Evolutionary conservation across 306 rosid species (phyloP), one percentile per base, ranked within the genome.

Genomic region (Albizia julibrissin): DNA sequence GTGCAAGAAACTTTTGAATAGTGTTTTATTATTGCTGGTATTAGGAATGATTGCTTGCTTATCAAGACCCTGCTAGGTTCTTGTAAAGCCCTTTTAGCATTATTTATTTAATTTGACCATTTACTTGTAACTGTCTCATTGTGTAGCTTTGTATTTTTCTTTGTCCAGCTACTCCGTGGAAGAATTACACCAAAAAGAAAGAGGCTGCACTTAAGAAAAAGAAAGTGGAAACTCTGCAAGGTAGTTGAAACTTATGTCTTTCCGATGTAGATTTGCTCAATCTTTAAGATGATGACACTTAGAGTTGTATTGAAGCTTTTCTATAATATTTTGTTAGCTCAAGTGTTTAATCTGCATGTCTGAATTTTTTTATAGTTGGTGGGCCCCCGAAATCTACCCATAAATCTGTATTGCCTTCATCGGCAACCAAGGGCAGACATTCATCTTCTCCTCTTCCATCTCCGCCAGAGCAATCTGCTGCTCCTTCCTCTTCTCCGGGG

Each of bases 391-490:
- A 91, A 83, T 75, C 93, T 72, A 78, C 91, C 12, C 83, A 70
- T 72, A 90, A 87, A 90, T 65, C 91, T 80, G 94, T 91, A 76
- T 75, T 87, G 73, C 70, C 88, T 78, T 89, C 94, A 40, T 61
- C 87, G 74, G 75, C 92, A 76, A 69, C 83, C 72, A 96, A 90
- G 92, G 90, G 88, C 27, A 92, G 90, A 79, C 86, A 74, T 61
- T 78, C 97, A 84, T 86, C 98, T 74, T 85, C 98, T 74, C 97
- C 98, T 78, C 82, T 87, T 87, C 92, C 88, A 15, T 91, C 94
- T 74, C 92, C 93, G 50, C 97, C 94, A 0, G 91, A 92, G 87
- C 94, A 75, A 80, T 68, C 85, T 47, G 91, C 88, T 81, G 89
- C 82, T 78, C 54, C 92, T 66, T 56, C 89, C 81, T 92, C 99